A percentile compares a stretch with the other conserved stretches of the same genome.
These are phyloP conservation scores for Phalaenopsis hybrid DNA, from an alignment of 116 monocot genomes.

Conservation along the genomic window DNA sequence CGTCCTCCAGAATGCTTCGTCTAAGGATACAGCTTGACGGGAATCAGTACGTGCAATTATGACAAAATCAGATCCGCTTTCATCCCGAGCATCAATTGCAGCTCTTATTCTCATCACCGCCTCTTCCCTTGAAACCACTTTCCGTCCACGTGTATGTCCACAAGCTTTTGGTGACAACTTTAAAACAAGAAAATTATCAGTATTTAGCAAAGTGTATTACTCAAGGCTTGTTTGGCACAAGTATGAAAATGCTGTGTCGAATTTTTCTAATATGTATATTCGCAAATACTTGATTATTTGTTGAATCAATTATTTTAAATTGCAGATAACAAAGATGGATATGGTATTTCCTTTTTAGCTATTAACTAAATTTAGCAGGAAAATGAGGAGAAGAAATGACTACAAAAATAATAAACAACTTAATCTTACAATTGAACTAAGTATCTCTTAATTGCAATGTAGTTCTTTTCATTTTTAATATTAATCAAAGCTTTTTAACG, in stretches of 20 bases:
- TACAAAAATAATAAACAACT: too few relatives aligned
- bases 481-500: background rate
- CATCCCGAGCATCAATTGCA: conserved; percentile 73
- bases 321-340: too few relatives aligned
- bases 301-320: too few relatives aligned
- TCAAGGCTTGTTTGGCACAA: background rate
- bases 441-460: too few relatives aligned
- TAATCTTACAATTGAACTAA: too few relatives aligned
- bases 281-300: too few relatives aligned
- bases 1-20: conserved; percentile 82
- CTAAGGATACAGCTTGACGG: conserved; percentile 77
- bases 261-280: too few relatives aligned
- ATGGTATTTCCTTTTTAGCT: too few relatives aligned
- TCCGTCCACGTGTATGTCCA: conserved; percentile 86
- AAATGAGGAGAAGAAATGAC: too few relatives aligned
- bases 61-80: conserved; percentile 89
- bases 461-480: too few relatives aligned
- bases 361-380: too few relatives aligned
- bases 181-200: conserved; percentile 5
- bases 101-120: conserved; percentile 76
- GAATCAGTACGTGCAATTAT: conserved; percentile 85
- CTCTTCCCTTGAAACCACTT: conserved; percentile 87
- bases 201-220: conserved; percentile 1
- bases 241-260: background rate
- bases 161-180: conserved; percentile 96